Evolutionary conservation across 2,329 filamentous ascomycete species (phyloP), one percentile per base, ranked within the genome.

Genomic region (Apiospora marii): DNA sequence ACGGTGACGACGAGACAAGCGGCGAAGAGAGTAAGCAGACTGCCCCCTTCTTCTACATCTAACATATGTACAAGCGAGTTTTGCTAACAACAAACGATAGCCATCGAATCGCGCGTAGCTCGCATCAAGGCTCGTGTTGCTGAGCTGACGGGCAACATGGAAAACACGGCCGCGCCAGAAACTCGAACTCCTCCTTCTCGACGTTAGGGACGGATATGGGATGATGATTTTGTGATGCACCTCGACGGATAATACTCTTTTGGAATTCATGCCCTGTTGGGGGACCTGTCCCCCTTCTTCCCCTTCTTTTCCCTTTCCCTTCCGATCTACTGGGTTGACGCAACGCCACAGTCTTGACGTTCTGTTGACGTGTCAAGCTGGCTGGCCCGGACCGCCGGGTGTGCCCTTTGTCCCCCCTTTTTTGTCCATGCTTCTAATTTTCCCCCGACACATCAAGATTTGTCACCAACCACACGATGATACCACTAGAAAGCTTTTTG

Each of bases 71-170:
- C n/a, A 24, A 13, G 37, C 22, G 30, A 34, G 24, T 24, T 44
- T 44, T 72, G 78, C 81, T 81, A 80, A 81, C 69, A 61, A 58
- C 16, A 34, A 71, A n/a, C 7, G 34, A n/a, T 77, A 97, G 94
- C 95, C 48, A 98, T 98, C 79, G 96, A 99, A 83, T 95, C 95
- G 68, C 94, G 96, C 76, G 96, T 98, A 73, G 96, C 96, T 68
- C 93, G 96, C 75, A 99, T 99, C 88, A 98, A 98, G 85, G 96
- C 96, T 73, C 92, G 96, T 74, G 96, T 99, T 73, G 96, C 96
- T 70, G 95, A 98, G 82, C 85, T 99, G 78, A 99, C 96, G 1
- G 93, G 93, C 78, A 94, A 93, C 82, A 94, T 94, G 89, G 93
- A 96, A 79, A 86, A 84, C 61, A 74, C 75, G 27, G 58, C 72